Percentiles rank a stretch among this genome's conserved stretches.
phyloP scores from a whole-genome alignment of 78 protist species.

The Blattamonas nauphoetae region DNA sequence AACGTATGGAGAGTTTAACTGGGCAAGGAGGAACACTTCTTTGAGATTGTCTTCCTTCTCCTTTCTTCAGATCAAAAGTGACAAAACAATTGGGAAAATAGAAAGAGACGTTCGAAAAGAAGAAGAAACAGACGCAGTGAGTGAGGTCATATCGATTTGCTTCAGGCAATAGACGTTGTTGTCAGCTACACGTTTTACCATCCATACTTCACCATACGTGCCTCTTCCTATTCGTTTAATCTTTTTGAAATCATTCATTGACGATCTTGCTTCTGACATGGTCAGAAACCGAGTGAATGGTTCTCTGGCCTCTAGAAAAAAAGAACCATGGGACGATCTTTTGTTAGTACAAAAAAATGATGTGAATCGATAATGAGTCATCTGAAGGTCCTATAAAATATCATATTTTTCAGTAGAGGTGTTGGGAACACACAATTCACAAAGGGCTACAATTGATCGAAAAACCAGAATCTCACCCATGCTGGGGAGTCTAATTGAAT shows the following conservation, averaged over 20 bases:
- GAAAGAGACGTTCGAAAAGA: neutral
- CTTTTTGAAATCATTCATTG: neutral
- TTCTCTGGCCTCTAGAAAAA: too few relatives aligned
- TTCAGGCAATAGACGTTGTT: conserved; percentile 14
- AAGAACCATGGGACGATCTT: too few relatives aligned
- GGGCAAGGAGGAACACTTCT: neutral
- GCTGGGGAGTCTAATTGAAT: too few relatives aligned
- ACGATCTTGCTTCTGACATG: too few relatives aligned
- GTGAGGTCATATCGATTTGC: conserved; percentile 17
- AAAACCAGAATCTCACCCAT: too few relatives aligned
- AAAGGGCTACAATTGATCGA: too few relatives aligned
- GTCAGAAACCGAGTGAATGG: too few relatives aligned
- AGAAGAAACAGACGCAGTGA: neutral
- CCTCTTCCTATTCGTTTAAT: neutral
- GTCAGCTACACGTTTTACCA: neutral
- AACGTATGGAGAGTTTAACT: neutral
- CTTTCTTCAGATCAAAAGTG: neutral
- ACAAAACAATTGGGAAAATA: neutral
- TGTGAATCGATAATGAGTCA: too few relatives aligned
- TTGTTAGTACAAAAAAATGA: too few relatives aligned
- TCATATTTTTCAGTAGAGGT: too few relatives aligned
- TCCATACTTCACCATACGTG: neutral
- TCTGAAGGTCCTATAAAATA: too few relatives aligned
- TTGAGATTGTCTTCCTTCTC: neutral
- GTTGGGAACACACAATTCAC: too few relatives aligned